phyloP scores from a whole-genome alignment of 305 asterid genomes.

The Fraxinus velutina region DNA sequence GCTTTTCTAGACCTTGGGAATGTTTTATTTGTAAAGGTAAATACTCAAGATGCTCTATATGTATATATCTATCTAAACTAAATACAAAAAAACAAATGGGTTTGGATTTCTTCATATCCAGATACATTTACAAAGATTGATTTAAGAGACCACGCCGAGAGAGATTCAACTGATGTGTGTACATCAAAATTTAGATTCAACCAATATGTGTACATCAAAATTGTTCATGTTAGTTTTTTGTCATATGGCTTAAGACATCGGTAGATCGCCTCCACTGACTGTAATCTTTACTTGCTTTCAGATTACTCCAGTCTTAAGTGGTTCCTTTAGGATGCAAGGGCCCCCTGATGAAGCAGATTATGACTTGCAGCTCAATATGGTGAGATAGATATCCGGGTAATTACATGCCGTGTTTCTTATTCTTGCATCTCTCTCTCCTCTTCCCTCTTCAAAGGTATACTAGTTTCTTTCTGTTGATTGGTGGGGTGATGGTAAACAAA shows the following conservation, averaged over 20 bases:
- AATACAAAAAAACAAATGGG: constrained; percentile 15
- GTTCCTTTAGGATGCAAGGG: constrained; percentile 55
- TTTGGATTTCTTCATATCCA: not conserved
- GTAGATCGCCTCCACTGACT: not conserved
- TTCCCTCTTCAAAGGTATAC: constrained; percentile 8
- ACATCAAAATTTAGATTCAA: not conserved
- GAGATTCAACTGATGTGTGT: constrained; percentile 18
- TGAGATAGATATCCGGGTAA: constrained; percentile 65
- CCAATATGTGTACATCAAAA: constrained; percentile 11
- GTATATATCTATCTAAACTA: constrained; percentile 3
- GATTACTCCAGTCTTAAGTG: constrained; percentile 50
- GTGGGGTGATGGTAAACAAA: constrained; percentile 6
- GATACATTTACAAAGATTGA: constrained; percentile 1
- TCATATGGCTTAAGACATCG: not conserved
- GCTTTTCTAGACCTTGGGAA: not conserved
- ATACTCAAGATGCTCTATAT: not conserved
- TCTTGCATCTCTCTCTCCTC: constrained; percentile 20
- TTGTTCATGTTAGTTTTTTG: not conserved
- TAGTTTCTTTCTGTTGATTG: constrained; percentile 11
- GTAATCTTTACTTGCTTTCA: constrained; percentile 34
- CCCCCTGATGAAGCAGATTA: constrained; percentile 45
- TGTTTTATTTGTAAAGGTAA: not conserved
- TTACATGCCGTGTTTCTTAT: constrained; percentile 28
- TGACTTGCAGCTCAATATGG: constrained; percentile 52
- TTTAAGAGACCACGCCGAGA: not conserved